These are phyloP conservation scores for Cercospora janseana DNA, from an alignment of 2,329 filamentous ascomycete species.

Conservation along the genomic window DNA sequence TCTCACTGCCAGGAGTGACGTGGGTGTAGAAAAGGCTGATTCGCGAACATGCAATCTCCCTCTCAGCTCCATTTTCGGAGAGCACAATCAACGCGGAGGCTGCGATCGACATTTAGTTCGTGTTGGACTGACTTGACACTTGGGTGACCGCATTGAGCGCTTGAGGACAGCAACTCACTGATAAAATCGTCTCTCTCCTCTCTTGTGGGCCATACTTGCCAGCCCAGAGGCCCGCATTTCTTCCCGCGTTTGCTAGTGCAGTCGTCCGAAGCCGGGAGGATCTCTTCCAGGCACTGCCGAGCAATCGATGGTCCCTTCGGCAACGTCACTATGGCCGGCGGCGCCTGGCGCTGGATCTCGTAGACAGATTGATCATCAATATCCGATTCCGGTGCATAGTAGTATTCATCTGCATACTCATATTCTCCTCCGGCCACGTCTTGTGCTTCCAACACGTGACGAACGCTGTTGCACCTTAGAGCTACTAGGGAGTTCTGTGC, in stretches of 20 bases:
- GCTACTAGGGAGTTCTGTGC: neutral
- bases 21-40: slow-evolving; percentile 19
- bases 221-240: slow-evolving; percentile 4
- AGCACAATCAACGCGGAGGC: slow-evolving; percentile 20
- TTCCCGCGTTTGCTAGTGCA: neutral
- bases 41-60: slow-evolving; percentile 4
- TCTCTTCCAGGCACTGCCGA: slow-evolving; percentile 11
- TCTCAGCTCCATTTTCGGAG: slow-evolving; percentile 20
- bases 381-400: neutral
- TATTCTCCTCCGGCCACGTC: neutral
- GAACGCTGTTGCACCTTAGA: neutral
- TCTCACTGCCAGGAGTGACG: neutral
- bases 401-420: neutral
- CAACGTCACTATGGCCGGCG: neutral
- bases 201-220: slow-evolving; percentile 18
- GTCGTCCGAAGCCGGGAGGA: slow-evolving; percentile 14
- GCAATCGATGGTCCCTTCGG: neutral
- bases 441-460: neutral
- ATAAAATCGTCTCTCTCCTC: slow-evolving; percentile 22
- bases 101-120: slow-evolving; percentile 10
- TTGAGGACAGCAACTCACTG: slow-evolving; percentile 20
- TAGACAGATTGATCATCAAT: neutral
- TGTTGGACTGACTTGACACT: no score
- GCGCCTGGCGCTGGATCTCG: neutral
- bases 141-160: no score